Base-by-base conservation (phyloP, 208 protist genomes). In the Herpetomonas tarakana region DNA sequence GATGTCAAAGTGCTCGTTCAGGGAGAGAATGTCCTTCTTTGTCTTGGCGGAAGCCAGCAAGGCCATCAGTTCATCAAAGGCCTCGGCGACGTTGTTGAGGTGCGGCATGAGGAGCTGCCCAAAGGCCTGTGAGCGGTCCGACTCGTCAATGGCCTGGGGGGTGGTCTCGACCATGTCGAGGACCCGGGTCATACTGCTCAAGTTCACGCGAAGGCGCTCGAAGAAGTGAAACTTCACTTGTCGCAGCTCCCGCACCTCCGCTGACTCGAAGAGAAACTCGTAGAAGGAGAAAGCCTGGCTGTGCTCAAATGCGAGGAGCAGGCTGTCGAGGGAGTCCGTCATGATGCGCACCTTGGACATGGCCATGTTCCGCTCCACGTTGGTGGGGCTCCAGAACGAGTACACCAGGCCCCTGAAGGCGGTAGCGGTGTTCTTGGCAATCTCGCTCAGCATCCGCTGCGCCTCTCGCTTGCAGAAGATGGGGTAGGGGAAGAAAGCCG, bases 341-440 rank as follows among this genome's bases (percentile, higher is more conserved):
- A 92, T 81, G 58, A 78, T 67, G 16, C 72, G 71, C 54, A 92
- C 83, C 61, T 91, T 92, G 47, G 85, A 87, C 79, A 91, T 91
- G 21, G 82, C 74, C 76, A 93, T 88, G 71, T 88, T 92, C 19
- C 89, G 77, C 70, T 86, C 72, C 62, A 92, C 78, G 68, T 92
- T 95, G 26, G 82, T 82, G 21, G 75, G 66, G 44, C 78, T 88
- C 86, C 89, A 95, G 67, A 95, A 95, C 58, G 78, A 92, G 54
- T 82, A 83, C 44, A 83, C 74, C 47, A 93, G 74, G 11, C 83
- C 82, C 26, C 62, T 68, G 68, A 91, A 86, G 30, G 86, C 76
- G 9, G 78, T 88, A 41, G 73, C 83, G 11, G 78, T 91, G 52
- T 88, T 88, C 29, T 62, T 62, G 9, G 75, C 67, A 44, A 92